These are phyloP conservation scores for Acer yangbiense DNA, from an alignment of 345 rosid species.

Conservation along the genomic window DNA sequence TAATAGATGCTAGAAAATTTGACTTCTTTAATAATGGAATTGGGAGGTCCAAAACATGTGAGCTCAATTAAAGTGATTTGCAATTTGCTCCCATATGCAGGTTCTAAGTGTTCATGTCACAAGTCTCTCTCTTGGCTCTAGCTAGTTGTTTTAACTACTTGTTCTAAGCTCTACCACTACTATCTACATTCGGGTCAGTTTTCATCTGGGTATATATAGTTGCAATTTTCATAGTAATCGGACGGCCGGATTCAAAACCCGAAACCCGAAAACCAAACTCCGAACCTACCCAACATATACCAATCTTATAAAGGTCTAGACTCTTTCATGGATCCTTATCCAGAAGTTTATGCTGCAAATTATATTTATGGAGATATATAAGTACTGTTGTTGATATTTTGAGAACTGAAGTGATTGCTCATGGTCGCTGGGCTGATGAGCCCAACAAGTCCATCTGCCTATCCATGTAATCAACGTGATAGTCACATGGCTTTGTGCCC, in stretches of 20 bases:
- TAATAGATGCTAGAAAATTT: too few relatives aligned
- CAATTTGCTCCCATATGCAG: neutral
- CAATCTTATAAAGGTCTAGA: neutral
- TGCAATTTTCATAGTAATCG: too few relatives aligned
- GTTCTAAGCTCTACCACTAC: neutral
- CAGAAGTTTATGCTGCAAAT: neutral
- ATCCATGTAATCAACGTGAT: neutral
- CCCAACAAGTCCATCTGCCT: neutral
- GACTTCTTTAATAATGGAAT: too few relatives aligned
- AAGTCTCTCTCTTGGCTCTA: neutral
- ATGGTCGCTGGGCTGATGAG: neutral
- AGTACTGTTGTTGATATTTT: neutral
- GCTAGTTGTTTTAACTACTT: neutral
- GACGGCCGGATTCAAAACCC: neutral
- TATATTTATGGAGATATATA: too few relatives aligned
- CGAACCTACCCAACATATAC: neutral
- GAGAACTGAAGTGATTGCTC: neutral
- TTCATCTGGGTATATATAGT: too few relatives aligned
- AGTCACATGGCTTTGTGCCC: neutral
- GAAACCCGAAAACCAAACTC: too few relatives aligned
- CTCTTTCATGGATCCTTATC: neutral
- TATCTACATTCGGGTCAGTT: too few relatives aligned
- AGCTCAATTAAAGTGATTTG: neutral
- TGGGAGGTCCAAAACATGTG: too few relatives aligned
- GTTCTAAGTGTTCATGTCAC: neutral